A percentile compares a stretch with the other conserved stretches of the same genome.
phyloP scores from a whole-genome alignment of 2,329 filamentous ascomycete species.

The Chrysosporium queenslandicum region DNA sequence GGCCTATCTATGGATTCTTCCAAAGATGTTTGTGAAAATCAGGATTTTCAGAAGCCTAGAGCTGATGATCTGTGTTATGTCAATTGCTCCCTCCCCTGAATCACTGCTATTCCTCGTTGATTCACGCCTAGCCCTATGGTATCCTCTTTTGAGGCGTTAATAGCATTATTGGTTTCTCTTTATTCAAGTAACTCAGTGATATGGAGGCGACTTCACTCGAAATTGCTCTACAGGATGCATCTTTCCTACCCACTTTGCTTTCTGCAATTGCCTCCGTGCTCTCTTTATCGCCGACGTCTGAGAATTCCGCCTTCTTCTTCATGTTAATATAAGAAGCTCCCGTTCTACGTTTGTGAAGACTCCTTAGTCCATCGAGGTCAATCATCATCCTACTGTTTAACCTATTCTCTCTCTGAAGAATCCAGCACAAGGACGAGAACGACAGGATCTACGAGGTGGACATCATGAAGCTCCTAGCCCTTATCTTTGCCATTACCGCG shows the following conservation, averaged over 20 bases:
- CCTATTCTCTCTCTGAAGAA: constrained; percentile 8
- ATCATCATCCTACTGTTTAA: background rate
- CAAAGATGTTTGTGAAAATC: too few species aligned
- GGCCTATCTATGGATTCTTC: background rate
- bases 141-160: constrained; percentile 3
- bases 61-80: background rate
- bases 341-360: background rate
- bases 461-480: constrained; percentile 41
- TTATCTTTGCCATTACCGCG: constrained; percentile 36
- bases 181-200: background rate
- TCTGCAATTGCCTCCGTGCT: background rate
- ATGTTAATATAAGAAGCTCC: background rate
- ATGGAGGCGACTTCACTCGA: background rate
- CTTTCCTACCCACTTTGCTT: background rate
- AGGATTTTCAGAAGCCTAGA: background rate
- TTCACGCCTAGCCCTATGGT: background rate
- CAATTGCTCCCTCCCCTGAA: background rate
- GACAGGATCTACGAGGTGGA: constrained; percentile 13
- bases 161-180: constrained; percentile 1
- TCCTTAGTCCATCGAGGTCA: background rate
- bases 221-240: background rate
- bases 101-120: background rate
- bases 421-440: background rate
- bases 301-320: background rate
- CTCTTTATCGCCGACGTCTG: background rate